phyloP scores from a whole-genome alignment of 1,284 basidiomycete species.

The Sparassis latifolia region DNA sequence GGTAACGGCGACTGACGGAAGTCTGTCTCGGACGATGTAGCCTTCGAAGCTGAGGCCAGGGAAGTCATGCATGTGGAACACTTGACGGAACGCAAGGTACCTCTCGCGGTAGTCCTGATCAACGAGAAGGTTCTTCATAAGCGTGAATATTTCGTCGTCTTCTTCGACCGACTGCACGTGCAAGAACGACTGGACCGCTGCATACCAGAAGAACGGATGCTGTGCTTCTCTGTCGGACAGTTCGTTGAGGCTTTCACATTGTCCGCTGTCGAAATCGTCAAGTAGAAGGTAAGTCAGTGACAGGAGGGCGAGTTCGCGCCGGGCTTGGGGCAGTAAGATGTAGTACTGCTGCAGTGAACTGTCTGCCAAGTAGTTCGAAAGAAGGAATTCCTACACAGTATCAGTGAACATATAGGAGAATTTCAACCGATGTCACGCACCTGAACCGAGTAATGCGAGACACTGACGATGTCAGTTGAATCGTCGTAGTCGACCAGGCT shows the following conservation, averaged over 20 bases:
- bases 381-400: background rate
- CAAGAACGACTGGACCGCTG: background rate
- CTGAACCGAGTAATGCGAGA: background rate
- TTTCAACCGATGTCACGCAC: background rate
- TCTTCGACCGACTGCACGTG: background rate
- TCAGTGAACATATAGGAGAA: too few species aligned
- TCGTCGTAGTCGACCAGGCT: background rate
- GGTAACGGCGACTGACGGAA: too few species aligned
- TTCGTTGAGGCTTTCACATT: background rate
- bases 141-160: background rate
- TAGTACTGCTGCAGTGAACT: background rate
- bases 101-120: background rate
- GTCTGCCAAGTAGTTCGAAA: background rate
- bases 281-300: background rate
- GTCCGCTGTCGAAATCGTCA: background rate
- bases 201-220: background rate
- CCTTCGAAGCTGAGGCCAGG: too few species aligned
- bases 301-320: background rate
- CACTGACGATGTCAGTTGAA: background rate
- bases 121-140: background rate
- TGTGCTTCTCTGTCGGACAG: background rate
- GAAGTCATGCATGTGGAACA: too few species aligned
- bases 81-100: too few species aligned
- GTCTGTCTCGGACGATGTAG: too few species aligned
- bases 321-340: background rate